These are phyloP conservation scores for Russula brevipes DNA, from an alignment of 768 basidiomycete genomes.

Conservation along the genomic window DNA sequence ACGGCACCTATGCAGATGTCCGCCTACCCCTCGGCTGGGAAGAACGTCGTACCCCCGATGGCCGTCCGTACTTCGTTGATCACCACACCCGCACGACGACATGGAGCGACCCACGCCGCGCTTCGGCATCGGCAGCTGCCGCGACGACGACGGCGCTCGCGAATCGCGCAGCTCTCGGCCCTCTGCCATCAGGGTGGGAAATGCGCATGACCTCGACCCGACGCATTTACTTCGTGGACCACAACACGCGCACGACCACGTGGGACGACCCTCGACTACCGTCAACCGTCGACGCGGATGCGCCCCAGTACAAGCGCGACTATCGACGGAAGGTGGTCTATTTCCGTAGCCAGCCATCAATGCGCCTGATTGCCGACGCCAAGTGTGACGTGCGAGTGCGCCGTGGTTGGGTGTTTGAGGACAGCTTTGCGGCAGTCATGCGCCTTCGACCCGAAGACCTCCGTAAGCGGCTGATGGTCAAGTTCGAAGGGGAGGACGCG, in stretches of 20 bases:
- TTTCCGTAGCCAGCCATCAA: conserved; percentile 85
- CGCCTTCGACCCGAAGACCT: conserved; percentile 64
- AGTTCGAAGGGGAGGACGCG: conserved; percentile 76
- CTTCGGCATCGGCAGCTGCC: conserved; percentile 44
- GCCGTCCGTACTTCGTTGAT: conserved; percentile 69
- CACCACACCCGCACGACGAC: conserved; percentile 83
- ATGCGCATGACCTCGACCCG: conserved; percentile 85
- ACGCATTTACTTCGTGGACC: conserved; percentile 89
- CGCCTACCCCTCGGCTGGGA: conserved; percentile 90
- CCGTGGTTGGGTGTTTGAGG: conserved; percentile 76
- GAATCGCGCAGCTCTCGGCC: conserved; percentile 49
- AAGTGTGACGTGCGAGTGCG: conserved; percentile 86
- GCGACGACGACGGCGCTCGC: conserved; percentile 36
- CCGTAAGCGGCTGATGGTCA: conserved; percentile 65
- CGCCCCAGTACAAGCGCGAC: conserved; percentile 94
- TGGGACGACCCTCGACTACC: conserved; percentile 94
- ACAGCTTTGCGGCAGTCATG: conserved; percentile 84
- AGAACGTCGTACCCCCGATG: conserved; percentile 85
- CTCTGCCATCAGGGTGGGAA: conserved; percentile 90
- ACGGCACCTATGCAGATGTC: conserved; percentile 48
- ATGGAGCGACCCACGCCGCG: conserved; percentile 81
- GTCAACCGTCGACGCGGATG: conserved; percentile 74
- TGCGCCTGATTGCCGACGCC: conserved; percentile 60
- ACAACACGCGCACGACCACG: conserved; percentile 82
- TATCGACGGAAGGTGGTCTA: conserved; percentile 89